Base-by-base conservation (phyloP, 2,329 filamentous ascomycete species). In the Cladosporium sp. region DNA sequence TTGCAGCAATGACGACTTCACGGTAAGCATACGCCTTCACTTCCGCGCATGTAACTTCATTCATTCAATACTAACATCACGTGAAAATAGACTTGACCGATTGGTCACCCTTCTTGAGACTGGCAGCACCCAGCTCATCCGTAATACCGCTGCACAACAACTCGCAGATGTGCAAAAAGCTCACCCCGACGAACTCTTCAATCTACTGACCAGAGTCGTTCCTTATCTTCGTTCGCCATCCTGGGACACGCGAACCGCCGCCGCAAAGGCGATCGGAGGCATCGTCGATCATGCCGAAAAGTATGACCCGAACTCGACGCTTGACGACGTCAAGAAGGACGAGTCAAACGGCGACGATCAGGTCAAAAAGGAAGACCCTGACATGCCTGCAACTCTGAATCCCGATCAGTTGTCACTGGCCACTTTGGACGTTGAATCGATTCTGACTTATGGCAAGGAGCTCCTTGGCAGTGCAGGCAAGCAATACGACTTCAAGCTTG, bases 141-240 rank as follows among this genome's bases (percentile, higher is more conserved):
- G 95, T 60, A 95, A 96, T 66, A 99, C 93, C 56, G 95, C 93
- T 56, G 93, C 95, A 55, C 90, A 95, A 66, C 93, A 99, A 73
- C 80, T 99, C 56, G 93, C 91, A 55, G 93, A 99, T 72, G 93
- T 96, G 70, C 95, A 99, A 72, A 97, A 96, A 68, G 88, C 93
- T 69, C 93, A 97, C 63, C 93, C 93, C 0, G 92, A 99, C 72
- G 95, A 99, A 69, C 77, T 99, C 1, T 97, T 97, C 73, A 96
- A 97, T 66, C 80, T 99, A 6, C 79, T 99, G 11, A 92, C 89
- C 24, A 81, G 92, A 54, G 91, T 99, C 27, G 85, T 99, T n/a
- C 92, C 93, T 1, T 99, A 96, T 69, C 79, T 99, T 24, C 84
- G 89, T 52, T 92, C 93, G 60, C 96, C 92, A 68, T 92, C 91